Evolutionary conservation across 2,329 filamentous ascomycete genomes (phyloP).

Genomic region (Shiraia sp.): DNA sequence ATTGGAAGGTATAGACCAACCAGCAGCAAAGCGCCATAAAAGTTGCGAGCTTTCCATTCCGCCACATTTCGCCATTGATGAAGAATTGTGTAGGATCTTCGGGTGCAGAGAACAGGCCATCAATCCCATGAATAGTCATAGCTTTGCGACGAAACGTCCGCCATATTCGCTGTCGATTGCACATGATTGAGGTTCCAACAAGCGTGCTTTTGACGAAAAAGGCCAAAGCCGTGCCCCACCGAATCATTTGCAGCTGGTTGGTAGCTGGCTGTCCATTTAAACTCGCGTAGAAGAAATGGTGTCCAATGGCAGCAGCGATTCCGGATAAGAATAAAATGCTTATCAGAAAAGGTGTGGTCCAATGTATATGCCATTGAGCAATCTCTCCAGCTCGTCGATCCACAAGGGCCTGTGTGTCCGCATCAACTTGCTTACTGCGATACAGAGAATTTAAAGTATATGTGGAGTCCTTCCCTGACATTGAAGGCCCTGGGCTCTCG

Average conservation of each 20-base stretch:
- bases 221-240: conserved; percentile 43
- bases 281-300: conserved; percentile 40
- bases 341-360: conserved; percentile 38
- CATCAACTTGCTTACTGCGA: conserved; percentile 33
- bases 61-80: conserved; percentile 40
- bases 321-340: conserved; percentile 34
- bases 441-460: conserved; percentile 28
- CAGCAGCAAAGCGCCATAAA: conserved; percentile 41
- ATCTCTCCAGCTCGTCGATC: conserved; percentile 38
- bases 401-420: conserved; percentile 37
- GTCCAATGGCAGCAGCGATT: conserved; percentile 36
- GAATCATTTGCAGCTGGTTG: conserved; percentile 39
- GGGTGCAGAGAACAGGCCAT: conserved; percentile 42
- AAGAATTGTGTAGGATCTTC: conserved; percentile 42
- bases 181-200: conserved; percentile 39
- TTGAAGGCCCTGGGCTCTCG: conserved; percentile 15
- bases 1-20: conserved; percentile 16
- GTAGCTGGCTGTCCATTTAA: conserved; percentile 35
- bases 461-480: conserved; percentile 25
- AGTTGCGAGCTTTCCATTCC: conserved; percentile 42
- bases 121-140: conserved; percentile 44
- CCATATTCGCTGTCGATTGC: conserved; percentile 46
- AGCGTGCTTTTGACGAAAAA: conserved; percentile 45
- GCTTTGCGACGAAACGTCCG: conserved; percentile 41
- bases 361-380: conserved; percentile 43